phyloP scores from a whole-genome alignment of 345 rosid species.

The Eucalyptus cloeziana region DNA sequence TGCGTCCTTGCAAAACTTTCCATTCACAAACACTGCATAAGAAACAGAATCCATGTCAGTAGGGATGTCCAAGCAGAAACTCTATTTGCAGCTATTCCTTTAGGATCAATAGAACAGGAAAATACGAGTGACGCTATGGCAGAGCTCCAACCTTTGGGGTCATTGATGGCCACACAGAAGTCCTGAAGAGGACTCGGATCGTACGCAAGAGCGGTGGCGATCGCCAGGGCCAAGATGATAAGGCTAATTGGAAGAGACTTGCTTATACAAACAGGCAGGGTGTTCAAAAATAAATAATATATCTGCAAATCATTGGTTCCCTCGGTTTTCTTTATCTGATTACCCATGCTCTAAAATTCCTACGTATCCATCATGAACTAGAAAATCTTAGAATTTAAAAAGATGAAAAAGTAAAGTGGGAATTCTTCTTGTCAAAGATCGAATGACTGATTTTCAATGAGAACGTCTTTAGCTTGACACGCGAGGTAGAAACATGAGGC shows the following conservation, averaged over 20 bases:
- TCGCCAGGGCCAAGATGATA: background rate
- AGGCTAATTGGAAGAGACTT: background rate
- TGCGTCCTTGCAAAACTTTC: background rate
- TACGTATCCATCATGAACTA: background rate
- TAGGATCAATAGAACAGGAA: background rate
- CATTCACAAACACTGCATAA: background rate
- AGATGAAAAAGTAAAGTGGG: background rate
- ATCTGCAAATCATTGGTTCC: background rate
- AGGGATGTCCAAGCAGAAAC: background rate
- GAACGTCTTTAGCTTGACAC: background rate
- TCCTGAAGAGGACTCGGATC: background rate
- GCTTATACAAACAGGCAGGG: too few species aligned
- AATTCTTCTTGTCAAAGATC: background rate
- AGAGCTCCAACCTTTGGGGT: background rate
- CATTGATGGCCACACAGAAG: background rate
- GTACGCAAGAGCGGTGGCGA: background rate
- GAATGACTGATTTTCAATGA: background rate
- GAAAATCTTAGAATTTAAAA: background rate
- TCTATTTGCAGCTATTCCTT: background rate
- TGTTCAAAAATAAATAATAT: background rate
- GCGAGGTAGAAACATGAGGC: background rate
- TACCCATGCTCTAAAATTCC: background rate
- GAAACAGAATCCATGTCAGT: background rate
- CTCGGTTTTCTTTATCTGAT: background rate
- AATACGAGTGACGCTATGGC: background rate